Evolutionary conservation across 2,329 filamentous ascomycete genomes (phyloP).

Genomic region (Trichophyton schoenleinii): DNA sequence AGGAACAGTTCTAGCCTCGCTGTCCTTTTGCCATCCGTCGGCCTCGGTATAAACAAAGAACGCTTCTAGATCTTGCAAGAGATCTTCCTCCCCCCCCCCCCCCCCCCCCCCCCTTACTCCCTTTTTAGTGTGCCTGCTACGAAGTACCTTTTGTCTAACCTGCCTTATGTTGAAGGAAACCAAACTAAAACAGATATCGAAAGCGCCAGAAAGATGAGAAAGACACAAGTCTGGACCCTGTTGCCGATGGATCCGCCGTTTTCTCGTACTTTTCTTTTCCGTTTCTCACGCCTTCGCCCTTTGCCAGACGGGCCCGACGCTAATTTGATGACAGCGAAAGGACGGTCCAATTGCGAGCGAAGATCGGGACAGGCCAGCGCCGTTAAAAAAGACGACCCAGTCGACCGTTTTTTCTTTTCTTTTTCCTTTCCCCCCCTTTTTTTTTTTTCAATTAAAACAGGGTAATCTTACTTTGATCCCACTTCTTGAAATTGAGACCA

Average conservation of each 20-base stretch:
- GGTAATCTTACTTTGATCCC: neutral
- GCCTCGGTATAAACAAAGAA: neutral
- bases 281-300: neutral
- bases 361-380: neutral
- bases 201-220: neutral
- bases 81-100: neutral
- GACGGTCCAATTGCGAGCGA: neutral
- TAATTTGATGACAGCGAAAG: neutral
- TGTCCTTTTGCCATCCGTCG: neutral
- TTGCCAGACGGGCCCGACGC: neutral
- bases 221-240: neutral
- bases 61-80: neutral
- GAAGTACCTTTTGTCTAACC: neutral
- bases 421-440: neutral
- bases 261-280: neutral
- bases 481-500: neutral
- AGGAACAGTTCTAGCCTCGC: neutral
- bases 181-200: neutral
- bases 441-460: neutral
- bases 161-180: neutral
- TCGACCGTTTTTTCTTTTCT: neutral
- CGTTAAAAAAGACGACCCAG: neutral
- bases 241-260: conserved; percentile 2
- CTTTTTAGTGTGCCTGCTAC: neutral
- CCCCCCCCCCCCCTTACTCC: neutral